phyloP scores from a whole-genome alignment of 2,329 filamentous ascomycete genomes.

The Fusarium nelsonii region DNA sequence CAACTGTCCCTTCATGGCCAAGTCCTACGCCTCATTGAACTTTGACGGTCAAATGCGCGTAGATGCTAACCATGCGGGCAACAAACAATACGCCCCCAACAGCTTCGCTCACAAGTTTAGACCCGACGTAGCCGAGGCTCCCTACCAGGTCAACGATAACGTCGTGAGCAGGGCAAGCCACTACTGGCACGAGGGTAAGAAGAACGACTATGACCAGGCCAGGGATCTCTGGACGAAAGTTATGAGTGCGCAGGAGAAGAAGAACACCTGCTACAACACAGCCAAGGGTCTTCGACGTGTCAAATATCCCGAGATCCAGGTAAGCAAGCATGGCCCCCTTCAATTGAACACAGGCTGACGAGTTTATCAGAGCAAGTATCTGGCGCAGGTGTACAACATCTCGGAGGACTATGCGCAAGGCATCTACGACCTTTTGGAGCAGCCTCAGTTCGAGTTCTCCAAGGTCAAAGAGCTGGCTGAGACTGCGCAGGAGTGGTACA shows the following conservation, averaged over 20 bases:
- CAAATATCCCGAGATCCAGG: conserved; percentile 8
- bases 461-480: conserved; percentile 11
- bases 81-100: conserved; percentile 6
- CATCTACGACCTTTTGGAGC: neutral
- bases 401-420: conserved; percentile 9
- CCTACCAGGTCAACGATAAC: conserved; percentile 8
- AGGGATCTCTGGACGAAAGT: conserved; percentile 9
- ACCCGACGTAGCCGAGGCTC: neutral
- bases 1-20: conserved; percentile 17
- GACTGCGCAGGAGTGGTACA: conserved; percentile 12
- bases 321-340: accelerated
- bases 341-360: neutral
- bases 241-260: conserved; percentile 13
- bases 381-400: conserved; percentile 7
- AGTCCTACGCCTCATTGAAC: conserved; percentile 14
- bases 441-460: neutral
- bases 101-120: conserved; percentile 20
- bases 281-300: conserved; percentile 2
- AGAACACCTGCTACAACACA: conserved; percentile 14
- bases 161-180: neutral
- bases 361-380: neutral
- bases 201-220: conserved; percentile 4
- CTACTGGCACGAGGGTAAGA: conserved; percentile 12
- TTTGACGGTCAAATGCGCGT: conserved; percentile 7
- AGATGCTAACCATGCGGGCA: conserved; percentile 11